A percentile compares a stretch with the other conserved stretches of the same genome.
These are phyloP conservation scores for Fusarium domesticum DNA, from an alignment of 2,329 filamentous ascomycete genomes.

Conservation along the genomic window DNA sequence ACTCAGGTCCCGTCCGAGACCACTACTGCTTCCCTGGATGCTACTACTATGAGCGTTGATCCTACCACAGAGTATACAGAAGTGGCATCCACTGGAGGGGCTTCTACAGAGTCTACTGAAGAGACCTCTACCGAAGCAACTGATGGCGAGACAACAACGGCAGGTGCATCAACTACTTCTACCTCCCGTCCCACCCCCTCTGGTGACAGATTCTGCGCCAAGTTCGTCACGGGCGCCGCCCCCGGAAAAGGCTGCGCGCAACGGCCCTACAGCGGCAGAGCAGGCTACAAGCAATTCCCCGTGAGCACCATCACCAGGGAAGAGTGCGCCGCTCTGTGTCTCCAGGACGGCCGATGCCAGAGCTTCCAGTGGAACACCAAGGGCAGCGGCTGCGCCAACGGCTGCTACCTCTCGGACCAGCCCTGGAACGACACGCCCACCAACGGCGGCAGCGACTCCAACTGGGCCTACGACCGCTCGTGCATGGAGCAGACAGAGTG, in stretches of 20 bases:
- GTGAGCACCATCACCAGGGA: slow-evolving; percentile 15
- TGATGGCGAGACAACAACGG: background rate
- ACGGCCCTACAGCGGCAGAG: slow-evolving; percentile 16
- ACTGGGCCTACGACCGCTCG: slow-evolving; percentile 20
- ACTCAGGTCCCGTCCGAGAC: slow-evolving; percentile 6
- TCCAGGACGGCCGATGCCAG: slow-evolving; percentile 14
- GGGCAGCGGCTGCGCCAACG: slow-evolving; percentile 15
- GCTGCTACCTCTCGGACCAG: slow-evolving; percentile 11
- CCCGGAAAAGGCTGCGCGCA: slow-evolving; percentile 16
- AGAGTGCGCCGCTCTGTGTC: slow-evolving; percentile 20
- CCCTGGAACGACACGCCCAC: slow-evolving; percentile 4
- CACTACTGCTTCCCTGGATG: slow-evolving; percentile 5
- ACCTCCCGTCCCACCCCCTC: slow-evolving; percentile 1
- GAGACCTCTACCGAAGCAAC: background rate
- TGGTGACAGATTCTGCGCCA: slow-evolving; percentile 15
- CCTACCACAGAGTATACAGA: background rate
- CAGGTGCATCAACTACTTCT: background rate
- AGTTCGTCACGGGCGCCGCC: slow-evolving; percentile 8
- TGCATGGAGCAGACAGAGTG: slow-evolving; percentile 15
- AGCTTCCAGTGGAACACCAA: slow-evolving; percentile 20
- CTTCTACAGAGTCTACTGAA: no score
- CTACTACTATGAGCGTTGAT: background rate
- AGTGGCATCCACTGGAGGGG: no score
- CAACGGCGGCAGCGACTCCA: slow-evolving; percentile 6
- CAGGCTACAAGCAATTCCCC: slow-evolving; percentile 15